Evolutionary conservation across 768 basidiomycete genomes (phyloP), one percentile per base, ranked within the genome.

Genomic region (Leccinum rimulosum): DNA sequence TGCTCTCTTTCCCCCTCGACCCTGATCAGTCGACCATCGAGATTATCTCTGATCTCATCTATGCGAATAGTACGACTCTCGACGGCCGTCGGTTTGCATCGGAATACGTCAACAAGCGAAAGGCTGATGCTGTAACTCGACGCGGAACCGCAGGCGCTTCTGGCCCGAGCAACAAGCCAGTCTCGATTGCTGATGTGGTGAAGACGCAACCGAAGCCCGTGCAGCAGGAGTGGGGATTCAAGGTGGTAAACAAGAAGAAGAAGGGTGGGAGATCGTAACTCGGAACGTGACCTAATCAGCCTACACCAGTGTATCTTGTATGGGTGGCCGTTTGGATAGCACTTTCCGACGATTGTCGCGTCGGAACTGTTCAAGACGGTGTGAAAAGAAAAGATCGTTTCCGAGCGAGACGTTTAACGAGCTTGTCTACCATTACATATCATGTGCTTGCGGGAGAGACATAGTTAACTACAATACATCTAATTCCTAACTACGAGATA

Each of bases 191-290:
- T 11, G 92, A 93, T 60, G 94, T 97, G 3, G 93, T 98, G 59
- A 96, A 94, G 74, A 82, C 88, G 10, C 86, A 89, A 61, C 93
- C 93, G 2, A 93, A 92, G 74, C 79, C 82, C 2, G 77, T 85
- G 19, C 85, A 86, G 58, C 79, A 83, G 48, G 90, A 91, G 70
- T 95, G 94, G 90, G 87, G 86, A 7, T 94, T 93, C 80, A 95
- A 94, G 76, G 89, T 95, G 6, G 91, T 95, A 54, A 93, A 94
- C 66, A 95, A 95, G 81, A 97, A 95, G 79, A 97, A 93, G 84
- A 93, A 92, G 76, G 82, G 87, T 15, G 82, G 82, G 30, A 79
- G 83, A 66, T 69, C 84, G 50, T 88, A 70, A 77, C 43, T 33
- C 17, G 54, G 55, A 19, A 27, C 22, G 50, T 50, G 49, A 31